Evolutionary conservation across 805 yeast genomes (phyloP), one percentile per base, ranked within the genome.

Genomic region (Saccharomycopsis fodiens): DNA sequence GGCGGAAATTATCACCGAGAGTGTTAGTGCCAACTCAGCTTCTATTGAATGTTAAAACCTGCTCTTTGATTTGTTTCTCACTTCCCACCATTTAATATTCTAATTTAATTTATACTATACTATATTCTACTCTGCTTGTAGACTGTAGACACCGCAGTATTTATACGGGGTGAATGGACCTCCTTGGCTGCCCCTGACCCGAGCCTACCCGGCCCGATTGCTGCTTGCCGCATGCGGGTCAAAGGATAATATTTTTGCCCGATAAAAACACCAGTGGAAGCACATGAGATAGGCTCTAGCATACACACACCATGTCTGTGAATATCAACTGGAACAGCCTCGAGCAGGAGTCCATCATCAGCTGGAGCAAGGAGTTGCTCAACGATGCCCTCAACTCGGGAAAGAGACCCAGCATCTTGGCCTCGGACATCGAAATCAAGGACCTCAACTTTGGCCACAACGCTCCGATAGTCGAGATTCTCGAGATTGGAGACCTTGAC

Each of bases 401-500:
- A 2, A 78, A 77, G 54, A 65, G 80, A 45, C 88, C 91, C 8
- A 76, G 74, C 42, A 78, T 85, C 4, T 66, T 85, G 15, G 85
- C 85, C 21, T 82, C 85, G 16, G 74, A 73, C 40, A 84, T 85
- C 51, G 66, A 66, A 32, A 85, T 85, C 41, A 72, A 76, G 46
- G 86, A 82, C 52, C 69, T 85, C 32, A 72, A 79, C 55, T 80
- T 85, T 65, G 95, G 95, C 7, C 71, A 78, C 39, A 69, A 74
- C 22, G 79, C 93, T 1, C 95, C 95, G 1, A 67, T 71, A 45
- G 76, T 85, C 50, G 95, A 85, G 61, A 81, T 85, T 31, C 65
- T 85, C 48, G 95, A 85, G 57, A 81, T 85, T 52, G 95, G 95
- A 3, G 95, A 85, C 58, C 62, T 85, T 29, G 93, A 79, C 4